Percentiles rank a stretch among this genome's conserved stretches.
Evolutionary conservation across 208 protist genomes (phyloP).

Genomic region (Trypanosoma vivax): DNA sequence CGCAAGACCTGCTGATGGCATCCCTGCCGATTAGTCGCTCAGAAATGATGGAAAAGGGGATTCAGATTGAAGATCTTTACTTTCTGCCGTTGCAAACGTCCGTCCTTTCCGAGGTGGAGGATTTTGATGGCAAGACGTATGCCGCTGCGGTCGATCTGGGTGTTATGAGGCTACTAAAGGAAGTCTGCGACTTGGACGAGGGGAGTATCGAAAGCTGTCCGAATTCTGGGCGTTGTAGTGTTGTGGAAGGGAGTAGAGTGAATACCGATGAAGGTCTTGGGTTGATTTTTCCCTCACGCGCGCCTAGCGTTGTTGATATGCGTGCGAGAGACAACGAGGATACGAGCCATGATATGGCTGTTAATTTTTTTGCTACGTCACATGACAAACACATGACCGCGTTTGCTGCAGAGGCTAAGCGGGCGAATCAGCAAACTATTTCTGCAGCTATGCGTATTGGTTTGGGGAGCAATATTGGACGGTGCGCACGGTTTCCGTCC

Average conservation of each 20-base stretch:
- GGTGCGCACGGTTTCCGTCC: not conserved
- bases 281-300: not conserved
- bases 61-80: conserved; percentile 51
- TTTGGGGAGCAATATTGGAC: conserved; percentile 1
- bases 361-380: not conserved
- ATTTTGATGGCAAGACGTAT: conserved; percentile 37
- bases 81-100: conserved; percentile 55
- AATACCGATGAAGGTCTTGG: conserved; percentile 1
- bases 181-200: conserved; percentile 16
- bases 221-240: not conserved
- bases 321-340: not conserved
- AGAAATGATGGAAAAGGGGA: conserved; percentile 24
- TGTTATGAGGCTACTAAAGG: conserved; percentile 24
- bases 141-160: conserved; percentile 44
- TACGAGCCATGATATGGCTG: not conserved
- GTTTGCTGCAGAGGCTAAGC: conserved; percentile 2
- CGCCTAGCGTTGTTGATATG: not conserved
- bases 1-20: conserved; percentile 39
- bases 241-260: not conserved
- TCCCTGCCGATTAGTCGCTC: conserved; percentile 20
- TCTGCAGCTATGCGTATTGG: not conserved
- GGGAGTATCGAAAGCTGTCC: not conserved
- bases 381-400: conserved; percentile 10
- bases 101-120: conserved; percentile 47
- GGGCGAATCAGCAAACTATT: not conserved